Percentiles rank a stretch among this genome's conserved stretches.
Conservation (phyloP, 108 stramenopile species). For the Cyclostephanos invisitatus region DNA sequence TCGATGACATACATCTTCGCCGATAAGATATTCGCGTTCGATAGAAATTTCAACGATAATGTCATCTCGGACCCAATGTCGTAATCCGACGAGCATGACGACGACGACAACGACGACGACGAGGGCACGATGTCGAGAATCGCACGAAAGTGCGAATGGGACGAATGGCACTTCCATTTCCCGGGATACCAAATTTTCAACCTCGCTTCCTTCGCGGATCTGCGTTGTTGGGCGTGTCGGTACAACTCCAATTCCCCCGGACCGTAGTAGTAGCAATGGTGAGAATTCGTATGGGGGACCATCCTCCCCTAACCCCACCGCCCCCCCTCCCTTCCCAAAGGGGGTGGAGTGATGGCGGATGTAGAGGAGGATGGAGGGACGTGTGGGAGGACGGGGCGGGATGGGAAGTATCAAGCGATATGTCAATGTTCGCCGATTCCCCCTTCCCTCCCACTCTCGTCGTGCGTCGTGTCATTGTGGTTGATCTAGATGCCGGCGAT, state of each 20-base stretch:
- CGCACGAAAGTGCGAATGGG: constrained; percentile 30
- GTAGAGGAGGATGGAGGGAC: neutral
- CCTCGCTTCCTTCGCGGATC: constrained; percentile 28
- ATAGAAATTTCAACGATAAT: constrained; percentile 27
- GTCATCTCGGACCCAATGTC: no score
- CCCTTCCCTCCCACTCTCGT: no score
- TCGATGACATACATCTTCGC: neutral
- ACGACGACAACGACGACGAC: neutral
- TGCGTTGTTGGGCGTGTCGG: constrained; percentile 16
- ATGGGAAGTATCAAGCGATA: no score
- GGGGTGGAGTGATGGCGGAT: no score
- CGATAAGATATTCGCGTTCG: constrained; percentile 35
- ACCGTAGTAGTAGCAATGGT: constrained; percentile 15
- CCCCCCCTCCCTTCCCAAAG: no score
- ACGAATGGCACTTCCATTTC: constrained; percentile 20
- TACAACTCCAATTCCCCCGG: constrained; percentile 40
- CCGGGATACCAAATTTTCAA: constrained; percentile 46
- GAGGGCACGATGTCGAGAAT: neutral
- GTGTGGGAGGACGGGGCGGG: no score
- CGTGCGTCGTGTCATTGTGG: no score
- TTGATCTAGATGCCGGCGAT: no score
- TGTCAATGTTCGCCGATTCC: neutral
- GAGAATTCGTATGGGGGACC: no score
- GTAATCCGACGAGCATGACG: no score
- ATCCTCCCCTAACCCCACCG: no score